Evolutionary conservation across 495 filamentous ascomycete genomes (phyloP), one percentile per base, ranked within the genome.

Genomic region (Penicillium fimorum): DNA sequence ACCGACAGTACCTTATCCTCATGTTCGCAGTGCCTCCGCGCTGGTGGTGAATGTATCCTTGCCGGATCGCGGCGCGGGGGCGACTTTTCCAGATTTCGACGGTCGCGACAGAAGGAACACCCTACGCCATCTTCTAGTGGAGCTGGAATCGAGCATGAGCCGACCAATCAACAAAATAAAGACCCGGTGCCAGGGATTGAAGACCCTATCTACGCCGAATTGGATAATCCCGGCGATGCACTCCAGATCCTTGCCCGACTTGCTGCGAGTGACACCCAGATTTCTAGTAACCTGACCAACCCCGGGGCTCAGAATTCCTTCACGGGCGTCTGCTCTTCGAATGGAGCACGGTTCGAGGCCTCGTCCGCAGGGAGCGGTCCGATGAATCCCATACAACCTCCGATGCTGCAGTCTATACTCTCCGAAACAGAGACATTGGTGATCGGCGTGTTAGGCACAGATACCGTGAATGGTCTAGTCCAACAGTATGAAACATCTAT

Each of bases 371-470:
- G n/a, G n/a, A n/a, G n/a, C n/a, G n/a, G 12, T 11, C 25, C 38
- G 13, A n/a, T 18, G 1, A 0, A 43, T 20, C 1, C n/a, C 4
- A 44, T 33, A 6, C 38, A 22, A 6, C 38, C 50, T 27, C 47
- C 47, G 7, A 1, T 42, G 12, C n/a, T 44, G 0, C 50, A 41
- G 38, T 17, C 37, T 2, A 40, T n/a, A 32, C 15, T 53, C 2
- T 53, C 50, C 2, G 50, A 53, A 17, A 53, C 50, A 5, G 50
- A 53, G 24, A 53, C 50, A 53, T 33, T 53, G 25, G 50, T 53
- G 17, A 53, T 53, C 6, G 50, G 50, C 2, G 41, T 53, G 17
- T 15, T 53, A n/a, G 50, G 50, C 0, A 42, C 50, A 29, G 50
- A 53, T n/a, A 53, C 50, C 6, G 35, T 38, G 13, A 10, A 9